These are phyloP conservation scores for Monilinia fructigena DNA, from an alignment of 2,329 filamentous ascomycete species.

Conservation along the genomic window DNA sequence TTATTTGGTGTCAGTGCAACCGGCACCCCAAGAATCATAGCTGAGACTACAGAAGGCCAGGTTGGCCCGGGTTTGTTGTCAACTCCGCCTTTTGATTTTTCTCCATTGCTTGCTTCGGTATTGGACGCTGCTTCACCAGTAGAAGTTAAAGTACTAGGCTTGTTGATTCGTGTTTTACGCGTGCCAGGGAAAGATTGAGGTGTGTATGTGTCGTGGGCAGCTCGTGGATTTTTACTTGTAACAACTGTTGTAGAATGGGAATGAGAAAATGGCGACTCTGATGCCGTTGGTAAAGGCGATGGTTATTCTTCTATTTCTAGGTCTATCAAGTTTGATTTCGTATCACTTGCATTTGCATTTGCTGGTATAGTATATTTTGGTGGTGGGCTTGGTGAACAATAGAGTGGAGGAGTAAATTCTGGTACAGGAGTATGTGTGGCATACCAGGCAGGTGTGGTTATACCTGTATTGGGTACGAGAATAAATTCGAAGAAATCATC, in stretches of 20 bases:
- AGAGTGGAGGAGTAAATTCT: slow-evolving; percentile 35
- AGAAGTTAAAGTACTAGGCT: not conserved
- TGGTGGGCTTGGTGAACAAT: slow-evolving; percentile 25
- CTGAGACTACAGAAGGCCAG: slow-evolving; percentile 3
- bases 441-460: slow-evolving; percentile 29
- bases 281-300: not conserved
- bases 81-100: not conserved
- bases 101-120: not conserved
- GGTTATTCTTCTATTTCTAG: not conserved
- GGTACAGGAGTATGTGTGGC: slow-evolving; percentile 25
- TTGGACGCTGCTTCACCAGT: not conserved
- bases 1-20: slow-evolving; percentile 30
- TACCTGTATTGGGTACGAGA: slow-evolving; percentile 35
- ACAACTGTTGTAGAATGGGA: slow-evolving; percentile 11
- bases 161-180: not conserved
- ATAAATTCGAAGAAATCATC: slow-evolving; percentile 6
- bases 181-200: not conserved
- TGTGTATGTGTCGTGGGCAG: not conserved
- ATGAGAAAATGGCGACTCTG: not conserved
- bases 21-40: slow-evolving; percentile 27
- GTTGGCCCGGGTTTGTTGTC: not conserved
- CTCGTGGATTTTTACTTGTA: slow-evolving; percentile 17
- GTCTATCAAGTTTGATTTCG: not conserved
- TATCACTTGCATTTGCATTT: not conserved
- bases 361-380: not conserved